A percentile compares a stretch with the other conserved stretches of the same genome.
Conservation (phyloP, 2,329 filamentous ascomycete genomes). For the Pseudomassariella vexata region DNA sequence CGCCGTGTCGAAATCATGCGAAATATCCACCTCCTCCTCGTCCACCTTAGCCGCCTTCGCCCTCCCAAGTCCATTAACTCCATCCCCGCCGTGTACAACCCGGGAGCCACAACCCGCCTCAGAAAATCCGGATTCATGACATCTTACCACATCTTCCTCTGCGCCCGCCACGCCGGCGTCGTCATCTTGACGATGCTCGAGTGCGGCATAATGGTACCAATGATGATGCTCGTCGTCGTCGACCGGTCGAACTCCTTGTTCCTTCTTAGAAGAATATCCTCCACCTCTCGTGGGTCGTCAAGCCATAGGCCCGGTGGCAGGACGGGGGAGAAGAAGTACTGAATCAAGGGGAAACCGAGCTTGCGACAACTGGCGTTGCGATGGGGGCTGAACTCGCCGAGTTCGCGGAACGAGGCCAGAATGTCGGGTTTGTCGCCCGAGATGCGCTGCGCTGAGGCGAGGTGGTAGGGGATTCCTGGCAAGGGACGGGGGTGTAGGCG, state of each 20-base stretch:
- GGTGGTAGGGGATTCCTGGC: constrained; percentile 10
- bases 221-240: neutral
- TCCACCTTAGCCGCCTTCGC: constrained; percentile 3
- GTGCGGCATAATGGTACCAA: constrained; percentile 3
- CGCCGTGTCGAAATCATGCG: constrained; percentile 10
- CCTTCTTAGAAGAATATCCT: constrained; percentile 9
- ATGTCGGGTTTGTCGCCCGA: constrained; percentile 11
- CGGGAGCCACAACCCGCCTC: constrained; percentile 6
- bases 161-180: constrained; percentile 7
- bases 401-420: constrained; percentile 1
- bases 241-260: constrained; percentile 11
- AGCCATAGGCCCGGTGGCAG: constrained; percentile 9
- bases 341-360: constrained; percentile 9
- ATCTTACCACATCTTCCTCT: constrained; percentile 11
- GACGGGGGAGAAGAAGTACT: constrained; percentile 10
- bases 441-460: constrained; percentile 7
- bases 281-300: constrained; percentile 10
- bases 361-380: constrained; percentile 1
- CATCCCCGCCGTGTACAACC: constrained; percentile 8
- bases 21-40: constrained; percentile 5
- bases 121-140: constrained; percentile 14
- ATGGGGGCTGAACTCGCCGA: constrained; percentile 3
- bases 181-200: constrained; percentile 9
- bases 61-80: constrained; percentile 11
- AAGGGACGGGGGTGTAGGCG: constrained; percentile 8